Percentiles rank a stretch among this genome's conserved stretches.
Conservation (phyloP, 768 basidiomycete species). For the Vararia minispora region DNA sequence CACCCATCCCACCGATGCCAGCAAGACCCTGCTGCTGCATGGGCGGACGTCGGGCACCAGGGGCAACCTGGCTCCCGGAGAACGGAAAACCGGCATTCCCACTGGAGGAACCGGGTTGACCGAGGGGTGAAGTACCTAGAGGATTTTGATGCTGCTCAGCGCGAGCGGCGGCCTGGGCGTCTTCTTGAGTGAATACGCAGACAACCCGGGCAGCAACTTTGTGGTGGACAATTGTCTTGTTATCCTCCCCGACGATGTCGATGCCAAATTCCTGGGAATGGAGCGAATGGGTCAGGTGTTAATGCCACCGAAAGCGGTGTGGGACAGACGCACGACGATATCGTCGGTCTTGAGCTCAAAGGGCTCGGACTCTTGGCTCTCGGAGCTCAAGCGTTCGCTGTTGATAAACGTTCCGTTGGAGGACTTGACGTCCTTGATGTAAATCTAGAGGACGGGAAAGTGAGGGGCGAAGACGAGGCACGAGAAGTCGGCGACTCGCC, state of each 20-base stretch:
- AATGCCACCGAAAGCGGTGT: constrained; percentile 1
- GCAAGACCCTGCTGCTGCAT: constrained; percentile 49
- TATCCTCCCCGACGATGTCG: constrained; percentile 97
- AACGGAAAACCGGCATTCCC: constrained; percentile 31
- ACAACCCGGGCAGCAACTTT: constrained; percentile 94
- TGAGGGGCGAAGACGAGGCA: constrained; percentile 9
- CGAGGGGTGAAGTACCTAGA: constrained; percentile 16
- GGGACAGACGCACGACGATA: constrained; percentile 63
- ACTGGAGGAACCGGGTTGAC: constrained; percentile 29
- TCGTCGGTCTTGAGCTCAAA: constrained; percentile 93
- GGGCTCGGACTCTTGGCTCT: constrained; percentile 85
- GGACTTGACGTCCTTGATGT: constrained; percentile 96
- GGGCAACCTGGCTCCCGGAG: constrained; percentile 24
- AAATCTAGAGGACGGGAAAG: constrained; percentile 49
- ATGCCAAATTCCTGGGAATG: constrained; percentile 87
- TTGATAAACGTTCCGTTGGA: constrained; percentile 99
- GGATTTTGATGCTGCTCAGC: constrained; percentile 54
- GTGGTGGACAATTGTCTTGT: constrained; percentile 95
- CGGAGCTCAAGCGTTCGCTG: constrained; percentile 80
- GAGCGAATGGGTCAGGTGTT: constrained; percentile 6
- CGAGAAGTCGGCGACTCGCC: constrained; percentile 31
- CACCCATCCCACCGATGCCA: constrained; percentile 71
- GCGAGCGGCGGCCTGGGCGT: constrained; percentile 63
- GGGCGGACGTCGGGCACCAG: constrained; percentile 39
- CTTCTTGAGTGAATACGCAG: constrained; percentile 80